phyloP scores from a whole-genome alignment of 306 rosid species.

The Gleditsia sinensis region DNA sequence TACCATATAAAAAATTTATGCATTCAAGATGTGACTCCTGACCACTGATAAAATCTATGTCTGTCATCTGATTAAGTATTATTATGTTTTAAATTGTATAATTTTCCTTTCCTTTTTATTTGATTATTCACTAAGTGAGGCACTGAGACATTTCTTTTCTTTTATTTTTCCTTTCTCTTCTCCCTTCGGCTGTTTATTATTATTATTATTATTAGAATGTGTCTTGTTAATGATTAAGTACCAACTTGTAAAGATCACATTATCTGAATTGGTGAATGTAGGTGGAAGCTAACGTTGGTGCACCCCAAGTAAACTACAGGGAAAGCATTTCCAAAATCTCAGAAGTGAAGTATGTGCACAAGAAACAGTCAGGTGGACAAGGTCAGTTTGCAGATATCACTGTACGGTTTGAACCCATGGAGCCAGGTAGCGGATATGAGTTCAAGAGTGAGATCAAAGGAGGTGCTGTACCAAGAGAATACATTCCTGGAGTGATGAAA shows the following conservation, averaged over 20 bases:
- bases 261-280: slow-evolving; percentile 39
- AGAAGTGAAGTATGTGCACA: slow-evolving; percentile 86
- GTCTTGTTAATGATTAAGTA: background rate
- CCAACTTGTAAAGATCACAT: slow-evolving; percentile 9
- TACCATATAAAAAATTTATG: background rate
- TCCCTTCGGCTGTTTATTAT: background rate
- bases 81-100: background rate
- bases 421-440: slow-evolving; percentile 85
- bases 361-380: slow-evolving; percentile 97
- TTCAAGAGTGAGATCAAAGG: slow-evolving; percentile 99
- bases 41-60: slow-evolving; percentile 1
- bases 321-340: slow-evolving; percentile 84
- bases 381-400: slow-evolving; percentile 98
- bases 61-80: slow-evolving; percentile 19
- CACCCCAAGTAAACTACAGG: slow-evolving; percentile 97
- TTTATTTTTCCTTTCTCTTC: background rate
- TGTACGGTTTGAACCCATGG: slow-evolving; percentile 89
- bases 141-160: background rate
- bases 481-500: slow-evolving; percentile 96
- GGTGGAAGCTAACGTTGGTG: slow-evolving; percentile 99
- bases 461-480: slow-evolving; percentile 91
- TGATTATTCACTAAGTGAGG: slow-evolving; percentile 16
- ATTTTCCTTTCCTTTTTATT: background rate
- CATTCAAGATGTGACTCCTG: background rate
- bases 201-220: background rate